Percentiles rank a stretch among this genome's conserved stretches.
phyloP scores from a whole-genome alignment of 495 filamentous ascomycete species.

The Neurospora tetrasperma region DNA sequence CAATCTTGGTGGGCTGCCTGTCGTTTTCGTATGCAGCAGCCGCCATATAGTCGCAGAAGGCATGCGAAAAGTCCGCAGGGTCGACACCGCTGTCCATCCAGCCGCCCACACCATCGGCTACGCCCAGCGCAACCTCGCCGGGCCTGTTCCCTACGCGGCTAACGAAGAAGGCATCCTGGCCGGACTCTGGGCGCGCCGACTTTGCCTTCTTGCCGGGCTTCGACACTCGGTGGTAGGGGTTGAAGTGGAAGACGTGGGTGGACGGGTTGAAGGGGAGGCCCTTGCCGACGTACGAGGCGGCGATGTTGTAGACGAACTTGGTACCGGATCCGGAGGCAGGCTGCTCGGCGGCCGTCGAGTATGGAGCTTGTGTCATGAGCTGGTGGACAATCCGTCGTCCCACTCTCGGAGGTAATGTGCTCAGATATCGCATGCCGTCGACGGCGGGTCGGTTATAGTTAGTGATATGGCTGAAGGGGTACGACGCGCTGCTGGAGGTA shows the following conservation, averaged over 20 bases:
- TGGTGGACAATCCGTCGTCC: background rate
- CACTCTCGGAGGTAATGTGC: background rate
- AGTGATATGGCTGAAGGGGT: background rate
- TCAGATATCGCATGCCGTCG: background rate
- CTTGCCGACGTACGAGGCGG: slow-evolving; percentile 71
- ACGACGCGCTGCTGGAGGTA: background rate
- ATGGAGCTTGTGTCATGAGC: background rate
- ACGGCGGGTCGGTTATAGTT: background rate
- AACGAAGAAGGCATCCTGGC: slow-evolving; percentile 95
- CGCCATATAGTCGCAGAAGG: slow-evolving; percentile 88
- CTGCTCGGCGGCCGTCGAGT: background rate
- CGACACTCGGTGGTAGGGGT: slow-evolving; percentile 49
- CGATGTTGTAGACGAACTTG: slow-evolving; percentile 52
- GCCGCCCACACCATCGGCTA: slow-evolving; percentile 91
- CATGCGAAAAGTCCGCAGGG: slow-evolving; percentile 89
- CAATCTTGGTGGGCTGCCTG: slow-evolving; percentile 7
- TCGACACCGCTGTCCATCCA: slow-evolving; percentile 89
- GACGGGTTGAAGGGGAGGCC: slow-evolving; percentile 58
- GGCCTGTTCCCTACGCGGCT: slow-evolving; percentile 54
- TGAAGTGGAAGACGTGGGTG: slow-evolving; percentile 66
- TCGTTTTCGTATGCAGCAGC: slow-evolving; percentile 49
- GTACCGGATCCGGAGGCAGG: slow-evolving; percentile 6
- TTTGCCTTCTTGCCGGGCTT: slow-evolving; percentile 34
- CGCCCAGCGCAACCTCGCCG: slow-evolving; percentile 60
- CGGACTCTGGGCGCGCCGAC: slow-evolving; percentile 59